Percentiles rank a stretch among this genome's conserved stretches.
These are phyloP conservation scores for Fraxinus latifolia DNA, from an alignment of 305 asterid species.

Conservation along the genomic window DNA sequence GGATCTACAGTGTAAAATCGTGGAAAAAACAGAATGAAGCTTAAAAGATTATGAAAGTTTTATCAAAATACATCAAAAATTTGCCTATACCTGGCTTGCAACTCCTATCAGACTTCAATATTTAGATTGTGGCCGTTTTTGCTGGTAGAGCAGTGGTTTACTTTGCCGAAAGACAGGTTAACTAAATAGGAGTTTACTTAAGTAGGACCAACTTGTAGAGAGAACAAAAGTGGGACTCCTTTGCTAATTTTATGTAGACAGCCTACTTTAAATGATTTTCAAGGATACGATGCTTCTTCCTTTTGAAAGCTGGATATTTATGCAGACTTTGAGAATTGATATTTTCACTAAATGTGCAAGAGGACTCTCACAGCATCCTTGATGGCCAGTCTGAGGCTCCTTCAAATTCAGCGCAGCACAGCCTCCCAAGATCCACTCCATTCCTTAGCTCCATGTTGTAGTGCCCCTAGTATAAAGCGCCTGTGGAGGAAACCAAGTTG, in stretches of 20 bases:
- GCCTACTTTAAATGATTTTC: neutral
- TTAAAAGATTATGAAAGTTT: neutral
- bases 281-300: neutral
- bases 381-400: neutral
- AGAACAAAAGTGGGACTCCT: neutral
- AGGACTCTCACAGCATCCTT: neutral
- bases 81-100: neutral
- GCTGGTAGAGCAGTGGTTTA: neutral
- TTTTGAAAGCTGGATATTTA: neutral
- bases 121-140: neutral
- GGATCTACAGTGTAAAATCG: neutral
- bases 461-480: neutral
- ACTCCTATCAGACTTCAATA: neutral
- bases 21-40: neutral
- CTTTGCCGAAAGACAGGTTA: neutral
- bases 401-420: neutral
- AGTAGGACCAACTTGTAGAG: neutral
- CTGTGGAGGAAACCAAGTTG: neutral
- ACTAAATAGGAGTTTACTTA: neutral
- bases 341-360: neutral
- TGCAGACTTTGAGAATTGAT: neutral
- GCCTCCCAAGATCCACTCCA: neutral
- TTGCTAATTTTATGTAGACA: neutral
- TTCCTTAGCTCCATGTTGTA: neutral
- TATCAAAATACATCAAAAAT: neutral